Evolutionary conservation across 495 filamentous ascomycete species (phyloP).

Genomic region (Neohortaea acidophila): DNA sequence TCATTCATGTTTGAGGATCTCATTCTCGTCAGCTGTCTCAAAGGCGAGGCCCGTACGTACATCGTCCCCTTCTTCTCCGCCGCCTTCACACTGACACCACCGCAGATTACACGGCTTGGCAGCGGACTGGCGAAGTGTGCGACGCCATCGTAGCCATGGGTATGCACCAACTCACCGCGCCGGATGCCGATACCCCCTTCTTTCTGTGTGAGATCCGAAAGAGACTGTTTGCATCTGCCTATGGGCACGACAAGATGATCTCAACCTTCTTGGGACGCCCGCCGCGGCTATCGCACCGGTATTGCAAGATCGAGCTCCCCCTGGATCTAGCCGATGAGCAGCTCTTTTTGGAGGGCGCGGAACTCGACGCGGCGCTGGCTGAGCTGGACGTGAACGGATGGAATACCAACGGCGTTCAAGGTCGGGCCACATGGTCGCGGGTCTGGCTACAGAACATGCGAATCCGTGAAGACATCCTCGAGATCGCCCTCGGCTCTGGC

Average conservation of each 20-base stretch:
- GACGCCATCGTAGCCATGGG: conserved; percentile 42
- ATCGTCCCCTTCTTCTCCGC: background rate
- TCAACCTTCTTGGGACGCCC: conserved; percentile 44
- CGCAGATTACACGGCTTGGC: conserved; percentile 38
- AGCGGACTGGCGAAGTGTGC: conserved; percentile 36
- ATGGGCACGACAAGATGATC: conserved; percentile 36
- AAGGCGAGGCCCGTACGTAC: conserved; percentile 16
- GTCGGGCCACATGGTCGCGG: conserved; percentile 32
- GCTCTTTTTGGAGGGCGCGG: conserved; percentile 34
- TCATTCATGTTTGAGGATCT: conserved; percentile 25
- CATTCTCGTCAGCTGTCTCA: conserved; percentile 13
- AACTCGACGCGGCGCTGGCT: conserved; percentile 28
- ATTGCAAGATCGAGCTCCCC: conserved; percentile 39
- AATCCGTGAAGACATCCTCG: conserved; percentile 43
- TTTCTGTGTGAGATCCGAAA: conserved; percentile 38
- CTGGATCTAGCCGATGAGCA: conserved; percentile 41
- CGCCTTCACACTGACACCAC: background rate
- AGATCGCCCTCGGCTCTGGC: conserved; percentile 39
- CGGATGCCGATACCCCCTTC: conserved; percentile 32
- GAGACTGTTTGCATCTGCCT: conserved; percentile 39
- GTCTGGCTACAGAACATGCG: conserved; percentile 35
- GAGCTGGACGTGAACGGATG: conserved; percentile 40
- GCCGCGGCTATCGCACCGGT: conserved; percentile 37
- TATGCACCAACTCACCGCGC: conserved; percentile 38
- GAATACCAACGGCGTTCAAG: conserved; percentile 31